Conservation (phyloP, 129 eudicot genomes). For the Mikania micrantha region DNA sequence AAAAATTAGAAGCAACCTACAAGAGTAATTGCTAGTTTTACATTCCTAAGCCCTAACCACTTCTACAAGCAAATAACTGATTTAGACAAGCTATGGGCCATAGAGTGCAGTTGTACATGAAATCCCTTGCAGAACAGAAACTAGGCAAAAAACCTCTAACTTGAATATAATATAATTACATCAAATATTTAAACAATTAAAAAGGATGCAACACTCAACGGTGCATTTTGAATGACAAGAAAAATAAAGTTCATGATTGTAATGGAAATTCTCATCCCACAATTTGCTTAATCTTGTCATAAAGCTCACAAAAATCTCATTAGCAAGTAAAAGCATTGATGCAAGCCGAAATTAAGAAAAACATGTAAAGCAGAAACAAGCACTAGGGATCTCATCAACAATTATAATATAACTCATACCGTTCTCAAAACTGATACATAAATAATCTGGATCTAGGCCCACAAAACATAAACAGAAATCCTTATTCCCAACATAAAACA, state of each 20-base stretch:
- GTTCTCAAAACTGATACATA: too few relatives aligned
- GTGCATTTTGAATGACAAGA: neutral
- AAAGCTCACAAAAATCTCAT: conserved; percentile 2
- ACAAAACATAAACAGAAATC: too few relatives aligned
- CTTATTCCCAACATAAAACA: neutral
- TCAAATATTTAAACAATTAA: neutral
- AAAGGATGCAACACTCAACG: neutral
- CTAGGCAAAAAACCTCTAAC: neutral
- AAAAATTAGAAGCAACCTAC: conserved; percentile 7
- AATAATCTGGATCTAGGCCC: too few relatives aligned
- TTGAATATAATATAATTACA: neutral
- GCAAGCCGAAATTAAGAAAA: neutral
- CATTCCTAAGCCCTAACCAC: neutral
- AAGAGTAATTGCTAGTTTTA: neutral
- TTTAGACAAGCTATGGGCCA: neutral
- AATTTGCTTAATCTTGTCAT: neutral
- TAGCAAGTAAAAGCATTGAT: neutral
- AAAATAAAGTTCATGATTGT: neutral
- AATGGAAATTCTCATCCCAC: neutral
- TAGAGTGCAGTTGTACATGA: neutral
- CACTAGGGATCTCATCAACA: neutral
- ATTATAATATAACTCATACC: too few relatives aligned
- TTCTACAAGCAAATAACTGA: neutral
- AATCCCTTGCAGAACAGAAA: neutral
- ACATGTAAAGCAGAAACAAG: neutral